Percentiles rank a stretch among this genome's conserved stretches.
Conservation (phyloP, 768 basidiomycete genomes). For the Cubamyces lactineus region DNA sequence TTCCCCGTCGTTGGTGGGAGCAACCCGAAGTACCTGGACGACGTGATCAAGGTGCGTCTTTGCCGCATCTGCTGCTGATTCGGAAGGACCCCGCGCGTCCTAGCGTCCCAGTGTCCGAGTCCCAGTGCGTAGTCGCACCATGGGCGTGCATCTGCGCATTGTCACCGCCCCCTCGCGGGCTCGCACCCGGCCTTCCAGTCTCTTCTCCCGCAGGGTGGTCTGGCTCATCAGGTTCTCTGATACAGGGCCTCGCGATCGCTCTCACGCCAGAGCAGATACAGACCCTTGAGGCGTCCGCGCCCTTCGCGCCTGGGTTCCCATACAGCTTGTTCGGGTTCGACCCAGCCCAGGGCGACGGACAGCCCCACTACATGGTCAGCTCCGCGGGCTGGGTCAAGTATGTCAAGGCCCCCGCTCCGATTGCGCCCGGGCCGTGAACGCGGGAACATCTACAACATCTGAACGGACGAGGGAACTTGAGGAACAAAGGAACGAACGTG, state of each 20-base stretch:
- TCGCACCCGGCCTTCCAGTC: too few relatives aligned
- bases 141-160: too few relatives aligned
- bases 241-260: conserved; percentile 48
- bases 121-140: too few relatives aligned
- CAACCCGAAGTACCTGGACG: conserved; percentile 41
- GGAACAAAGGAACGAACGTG: too few relatives aligned
- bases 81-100: too few relatives aligned
- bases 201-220: conserved; percentile 37
- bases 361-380: conserved; percentile 1
- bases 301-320: conserved; percentile 51
- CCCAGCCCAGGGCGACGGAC: conserved; percentile 3
- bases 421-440: conserved; percentile 2
- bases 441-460: too few relatives aligned
- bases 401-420: conserved; percentile 1
- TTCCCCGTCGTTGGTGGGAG: conserved; percentile 26
- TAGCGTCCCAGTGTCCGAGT: too few relatives aligned
- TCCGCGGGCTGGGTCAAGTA: conserved; percentile 5
- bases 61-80: conserved; percentile 26
- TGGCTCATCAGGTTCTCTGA: conserved; percentile 50
- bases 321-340: neutral
- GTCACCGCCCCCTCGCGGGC: too few relatives aligned
- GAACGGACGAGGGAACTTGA: too few relatives aligned
- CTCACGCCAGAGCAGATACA: conserved; percentile 48
- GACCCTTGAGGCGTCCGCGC: conserved; percentile 43
- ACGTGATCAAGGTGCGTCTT: conserved; percentile 50